These are phyloP conservation scores for Astrothelium macrocarpum DNA, from an alignment of 495 filamentous ascomycete species.

Conservation along the genomic window DNA sequence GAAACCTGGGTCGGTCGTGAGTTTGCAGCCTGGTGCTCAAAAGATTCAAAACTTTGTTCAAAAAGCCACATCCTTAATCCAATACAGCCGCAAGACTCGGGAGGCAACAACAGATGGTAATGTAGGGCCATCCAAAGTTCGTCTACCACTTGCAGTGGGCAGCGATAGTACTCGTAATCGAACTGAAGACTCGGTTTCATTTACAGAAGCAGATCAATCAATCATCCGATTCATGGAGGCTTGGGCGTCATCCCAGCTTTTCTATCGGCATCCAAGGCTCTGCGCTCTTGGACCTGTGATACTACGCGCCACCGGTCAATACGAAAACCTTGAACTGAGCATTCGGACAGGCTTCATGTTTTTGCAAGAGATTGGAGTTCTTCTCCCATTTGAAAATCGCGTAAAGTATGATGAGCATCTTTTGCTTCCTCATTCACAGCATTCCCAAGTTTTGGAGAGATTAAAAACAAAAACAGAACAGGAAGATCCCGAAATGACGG, in stretches of 20 bases:
- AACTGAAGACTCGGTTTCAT: slow-evolving; percentile 26
- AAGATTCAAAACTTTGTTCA: slow-evolving; percentile 48
- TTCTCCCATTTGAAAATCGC: slow-evolving; percentile 71
- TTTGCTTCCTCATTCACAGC: slow-evolving; percentile 41
- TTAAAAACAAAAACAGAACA: slow-evolving; percentile 16
- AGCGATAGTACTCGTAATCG: slow-evolving; percentile 7
- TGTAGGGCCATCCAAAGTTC: slow-evolving; percentile 39
- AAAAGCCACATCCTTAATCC: slow-evolving; percentile 57
- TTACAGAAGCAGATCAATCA: slow-evolving; percentile 39
- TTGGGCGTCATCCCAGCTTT: slow-evolving; percentile 50
- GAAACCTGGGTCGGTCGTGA: slow-evolving; percentile 13
- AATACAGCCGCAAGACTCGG: slow-evolving; percentile 53
- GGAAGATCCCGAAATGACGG: slow-evolving; percentile 22
- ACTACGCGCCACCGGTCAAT: slow-evolving; percentile 61
- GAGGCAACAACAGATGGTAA: slow-evolving; percentile 48
- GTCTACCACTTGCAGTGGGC: slow-evolving; percentile 29
- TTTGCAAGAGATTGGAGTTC: slow-evolving; percentile 75
- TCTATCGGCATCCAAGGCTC: slow-evolving; percentile 38
- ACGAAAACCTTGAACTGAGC: slow-evolving; percentile 28
- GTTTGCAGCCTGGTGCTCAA: slow-evolving; percentile 26
- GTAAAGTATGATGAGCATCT: slow-evolving; percentile 53
- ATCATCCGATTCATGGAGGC: slow-evolving; percentile 64
- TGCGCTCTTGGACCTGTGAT: slow-evolving; percentile 59
- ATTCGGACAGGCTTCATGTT: slow-evolving; percentile 52
- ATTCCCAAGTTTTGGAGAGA: slow-evolving; percentile 25